Evolutionary conservation across 352 stramenopile genomes (phyloP).

Genomic region (Phytophthora pluvialis): DNA sequence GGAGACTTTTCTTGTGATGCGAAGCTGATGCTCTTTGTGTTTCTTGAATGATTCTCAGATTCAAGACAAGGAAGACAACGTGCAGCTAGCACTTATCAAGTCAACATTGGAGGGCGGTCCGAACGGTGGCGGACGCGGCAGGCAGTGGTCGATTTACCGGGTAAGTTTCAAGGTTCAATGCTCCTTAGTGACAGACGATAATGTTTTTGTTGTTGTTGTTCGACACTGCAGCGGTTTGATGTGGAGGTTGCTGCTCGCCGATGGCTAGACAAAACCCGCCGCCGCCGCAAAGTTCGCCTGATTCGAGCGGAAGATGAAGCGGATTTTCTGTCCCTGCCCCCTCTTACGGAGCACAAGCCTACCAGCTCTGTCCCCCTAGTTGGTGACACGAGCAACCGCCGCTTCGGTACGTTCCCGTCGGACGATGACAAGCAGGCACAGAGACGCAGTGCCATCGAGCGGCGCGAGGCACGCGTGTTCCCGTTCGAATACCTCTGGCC

Average conservation of each 20-base stretch:
- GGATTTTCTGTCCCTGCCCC: constrained; percentile 67
- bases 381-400: not conserved
- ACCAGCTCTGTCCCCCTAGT: constrained; percentile 25
- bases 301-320: constrained; percentile 54
- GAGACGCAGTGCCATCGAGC: constrained; percentile 42
- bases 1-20: no score
- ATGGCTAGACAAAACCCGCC: constrained; percentile 65
- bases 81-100: constrained; percentile 50
- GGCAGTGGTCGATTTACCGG: constrained; percentile 66
- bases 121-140: constrained; percentile 44
- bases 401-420: constrained; percentile 49
- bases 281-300: constrained; percentile 45
- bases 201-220: not conserved
- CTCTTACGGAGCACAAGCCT: constrained; percentile 31
- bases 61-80: constrained; percentile 55
- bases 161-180: constrained; percentile 28
- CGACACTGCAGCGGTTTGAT: constrained; percentile 58
- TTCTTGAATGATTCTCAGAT: constrained; percentile 34
- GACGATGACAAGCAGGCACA: constrained; percentile 44
- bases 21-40: not conserved
- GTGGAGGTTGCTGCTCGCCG: constrained; percentile 57
- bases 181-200: not conserved
- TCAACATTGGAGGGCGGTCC: constrained; percentile 49
- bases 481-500: constrained; percentile 58
- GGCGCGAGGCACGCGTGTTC: constrained; percentile 46